Conservation (phyloP, 805 yeast species). For the Kuraishia borneana region DNA sequence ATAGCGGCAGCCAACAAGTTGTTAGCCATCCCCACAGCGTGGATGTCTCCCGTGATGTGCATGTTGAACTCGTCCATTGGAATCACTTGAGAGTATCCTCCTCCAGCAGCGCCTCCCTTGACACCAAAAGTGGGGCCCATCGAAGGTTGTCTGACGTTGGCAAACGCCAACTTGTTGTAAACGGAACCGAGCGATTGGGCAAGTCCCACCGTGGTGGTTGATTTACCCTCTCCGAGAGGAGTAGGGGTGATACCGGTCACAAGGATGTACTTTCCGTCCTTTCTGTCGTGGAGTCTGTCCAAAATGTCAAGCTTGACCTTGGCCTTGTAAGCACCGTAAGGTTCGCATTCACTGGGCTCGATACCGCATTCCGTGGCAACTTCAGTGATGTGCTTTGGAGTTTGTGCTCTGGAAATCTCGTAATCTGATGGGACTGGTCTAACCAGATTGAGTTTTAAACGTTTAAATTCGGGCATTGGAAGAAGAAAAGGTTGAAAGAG, state of each 20-base stretch:
- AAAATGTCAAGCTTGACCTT: slow-evolving; percentile 64
- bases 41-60: slow-evolving; percentile 96
- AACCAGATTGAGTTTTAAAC: slow-evolving; percentile 27
- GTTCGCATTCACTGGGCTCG: slow-evolving; percentile 67
- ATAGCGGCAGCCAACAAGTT: slow-evolving; percentile 93
- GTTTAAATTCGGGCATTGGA: slow-evolving; percentile 22
- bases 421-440: slow-evolving; percentile 86
- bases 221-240: slow-evolving; percentile 96
- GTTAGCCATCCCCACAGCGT: slow-evolving; percentile 90
- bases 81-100: slow-evolving; percentile 95
- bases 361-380: slow-evolving; percentile 82
- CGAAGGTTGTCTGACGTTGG: slow-evolving; percentile 94
- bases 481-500: neutral
- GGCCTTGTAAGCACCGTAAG: slow-evolving; percentile 83
- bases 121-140: slow-evolving; percentile 99
- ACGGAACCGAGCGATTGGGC: slow-evolving; percentile 97
- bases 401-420: slow-evolving; percentile 80
- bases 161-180: slow-evolving; percentile 70
- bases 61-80: slow-evolving; percentile 99
- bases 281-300: slow-evolving; percentile 48
- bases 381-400: slow-evolving; percentile 68
- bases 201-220: slow-evolving; percentile 91
- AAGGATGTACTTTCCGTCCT: slow-evolving; percentile 76
- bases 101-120: slow-evolving; percentile 99
- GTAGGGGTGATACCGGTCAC: slow-evolving; percentile 99